phyloP scores from a whole-genome alignment of 108 stramenopile species.

The Pseudonitzschia multiseries region DNA sequence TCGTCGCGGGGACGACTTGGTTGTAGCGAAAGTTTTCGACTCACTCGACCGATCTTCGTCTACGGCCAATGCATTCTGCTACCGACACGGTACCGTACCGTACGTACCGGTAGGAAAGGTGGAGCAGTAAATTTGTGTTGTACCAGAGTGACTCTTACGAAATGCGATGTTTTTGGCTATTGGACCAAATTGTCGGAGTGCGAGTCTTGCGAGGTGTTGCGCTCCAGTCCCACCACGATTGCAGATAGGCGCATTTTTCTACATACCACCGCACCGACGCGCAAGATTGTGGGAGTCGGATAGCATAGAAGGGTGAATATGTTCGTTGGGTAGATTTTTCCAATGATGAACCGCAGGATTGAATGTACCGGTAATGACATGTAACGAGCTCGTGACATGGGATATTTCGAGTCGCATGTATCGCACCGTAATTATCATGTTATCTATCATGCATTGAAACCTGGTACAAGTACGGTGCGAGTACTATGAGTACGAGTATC shows the following conservation, averaged over 20 bases:
- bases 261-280: neutral
- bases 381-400: neutral
- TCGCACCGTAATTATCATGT: too few species aligned
- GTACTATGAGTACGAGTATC: too few species aligned
- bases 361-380: neutral
- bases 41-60: too few species aligned
- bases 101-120: too few species aligned
- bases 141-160: neutral
- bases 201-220: neutral
- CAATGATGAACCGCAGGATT: too few species aligned
- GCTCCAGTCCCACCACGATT: neutral
- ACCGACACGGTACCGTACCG: too few species aligned
- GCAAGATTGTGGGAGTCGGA: neutral
- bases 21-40: too few species aligned
- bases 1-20: too few species aligned
- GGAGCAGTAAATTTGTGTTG: neutral
- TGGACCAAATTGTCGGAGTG: neutral
- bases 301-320: neutral
- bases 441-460: too few species aligned
- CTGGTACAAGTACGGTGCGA: too few species aligned
- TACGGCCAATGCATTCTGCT: too few species aligned
- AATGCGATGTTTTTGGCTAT: neutral
- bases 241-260: neutral
- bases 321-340: neutral
- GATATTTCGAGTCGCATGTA: neutral